A percentile compares a stretch with the other conserved stretches of the same genome.
Conservation (phyloP, 441 rosid species). For the Corymbia calophylla region DNA sequence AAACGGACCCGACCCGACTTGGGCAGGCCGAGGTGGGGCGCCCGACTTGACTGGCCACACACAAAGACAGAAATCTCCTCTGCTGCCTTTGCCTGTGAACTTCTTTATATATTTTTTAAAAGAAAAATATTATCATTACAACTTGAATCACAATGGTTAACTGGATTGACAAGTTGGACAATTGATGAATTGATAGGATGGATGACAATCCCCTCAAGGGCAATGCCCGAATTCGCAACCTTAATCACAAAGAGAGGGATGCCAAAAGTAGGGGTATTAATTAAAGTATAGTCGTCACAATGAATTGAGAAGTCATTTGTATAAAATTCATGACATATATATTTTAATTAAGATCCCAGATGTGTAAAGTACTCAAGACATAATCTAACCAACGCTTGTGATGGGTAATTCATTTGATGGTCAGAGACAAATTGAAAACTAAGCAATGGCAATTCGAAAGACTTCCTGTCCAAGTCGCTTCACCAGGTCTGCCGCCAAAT, state of each 20-base stretch:
- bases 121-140: neutral
- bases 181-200: neutral
- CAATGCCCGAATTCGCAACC: neutral
- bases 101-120: neutral
- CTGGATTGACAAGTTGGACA: neutral
- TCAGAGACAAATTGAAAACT: neutral
- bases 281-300: neutral
- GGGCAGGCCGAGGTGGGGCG: neutral
- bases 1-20: neutral
- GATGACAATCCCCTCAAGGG: neutral
- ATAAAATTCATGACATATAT: neutral
- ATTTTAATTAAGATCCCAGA: neutral
- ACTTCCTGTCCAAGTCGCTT: neutral
- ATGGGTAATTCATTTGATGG: neutral
- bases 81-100: fast-evolving
- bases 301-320: neutral
- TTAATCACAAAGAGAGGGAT: neutral
- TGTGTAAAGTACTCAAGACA: neutral
- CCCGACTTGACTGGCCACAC: neutral
- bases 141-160: neutral
- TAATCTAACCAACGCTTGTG: neutral
- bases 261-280: neutral
- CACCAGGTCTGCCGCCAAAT: neutral
- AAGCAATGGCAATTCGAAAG: neutral
- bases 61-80: neutral